Evolutionary conservation across 2,329 filamentous ascomycete species (phyloP), one percentile per base, ranked within the genome.

Genomic region (Didymella glomerata): DNA sequence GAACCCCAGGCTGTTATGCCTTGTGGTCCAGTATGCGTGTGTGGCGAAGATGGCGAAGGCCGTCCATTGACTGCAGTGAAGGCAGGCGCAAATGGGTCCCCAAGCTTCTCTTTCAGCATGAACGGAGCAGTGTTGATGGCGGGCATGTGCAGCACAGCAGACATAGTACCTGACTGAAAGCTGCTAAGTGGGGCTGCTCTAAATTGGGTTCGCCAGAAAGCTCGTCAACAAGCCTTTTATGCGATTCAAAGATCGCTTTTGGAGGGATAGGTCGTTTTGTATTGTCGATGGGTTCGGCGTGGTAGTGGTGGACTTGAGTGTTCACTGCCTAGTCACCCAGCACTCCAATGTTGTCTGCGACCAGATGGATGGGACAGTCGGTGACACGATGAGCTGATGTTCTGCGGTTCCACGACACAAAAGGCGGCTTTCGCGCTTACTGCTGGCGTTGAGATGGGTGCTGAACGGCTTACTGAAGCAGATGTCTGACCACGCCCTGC

Each of bases 21-120:
- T 30, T 44, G 49, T 30, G 34, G 49, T 45, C 34, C 56, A 36
- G 38, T 54, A 4, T 50, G 36, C 50, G 27, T 41, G 38, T 66
- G 61, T 27, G 69, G 45, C 4, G 72, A 61, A 24, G 56, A 40
- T 27, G 72, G 67, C 27, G 73, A 72, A 18, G 65, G 62, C 54
- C 68, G 61, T 59, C 72, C 72, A 67, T 77, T 77, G 28, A 77
- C 74, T 36, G 75, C 71, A 8, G 75, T 77, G 61, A 77, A 77
- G 46, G 70, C 73, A 60, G 75, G 65, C 34, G 64, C 62, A 49
- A 71, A 61, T 24, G 67, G 64, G 27, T 74, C 71, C 25, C 56
- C 56, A 34, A 58, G 56, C 57, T 67, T 69, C 16, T 74, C 70
- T 57, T 71, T 73, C 52, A 73, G 61, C 62, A 73, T 69, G 64